phyloP scores from a whole-genome alignment of 805 yeast species.

The Ogataea haglerorum region DNA sequence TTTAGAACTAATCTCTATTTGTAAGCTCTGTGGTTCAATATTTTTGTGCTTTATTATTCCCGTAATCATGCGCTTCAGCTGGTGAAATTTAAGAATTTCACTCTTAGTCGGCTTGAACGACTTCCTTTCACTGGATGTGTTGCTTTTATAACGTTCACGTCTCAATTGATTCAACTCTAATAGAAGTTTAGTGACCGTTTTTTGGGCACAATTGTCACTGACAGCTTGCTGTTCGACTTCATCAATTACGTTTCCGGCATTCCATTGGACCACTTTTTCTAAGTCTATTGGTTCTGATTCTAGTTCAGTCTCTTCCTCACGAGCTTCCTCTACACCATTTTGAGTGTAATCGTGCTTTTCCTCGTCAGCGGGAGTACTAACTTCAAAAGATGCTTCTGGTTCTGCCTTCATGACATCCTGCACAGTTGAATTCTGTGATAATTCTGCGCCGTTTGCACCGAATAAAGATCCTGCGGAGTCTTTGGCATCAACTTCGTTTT shows the following conservation, averaged over 20 bases:
- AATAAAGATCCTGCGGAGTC: no score
- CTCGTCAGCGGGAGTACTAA: constrained; percentile 1
- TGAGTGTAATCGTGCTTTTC: constrained; percentile 2
- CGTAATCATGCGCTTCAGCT: constrained; percentile 43
- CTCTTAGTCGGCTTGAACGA: constrained; percentile 38
- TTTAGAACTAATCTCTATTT: constrained; percentile 34
- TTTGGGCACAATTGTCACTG: constrained; percentile 24
- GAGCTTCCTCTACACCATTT: constrained; percentile 1
- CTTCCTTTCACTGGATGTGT: constrained; percentile 1
- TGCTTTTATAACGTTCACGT: constrained; percentile 35
- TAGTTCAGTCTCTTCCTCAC: constrained; percentile 7
- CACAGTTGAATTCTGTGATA: no score
- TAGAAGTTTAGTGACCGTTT: constrained; percentile 43
- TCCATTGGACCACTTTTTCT: constrained; percentile 28
- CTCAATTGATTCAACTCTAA: constrained; percentile 50
- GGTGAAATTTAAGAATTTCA: constrained; percentile 42
- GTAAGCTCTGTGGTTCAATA: constrained; percentile 33
- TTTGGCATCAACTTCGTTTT: not conserved
- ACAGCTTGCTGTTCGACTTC: constrained; percentile 27
- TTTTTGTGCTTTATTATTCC: constrained; percentile 32
- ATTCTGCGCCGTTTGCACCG: no score
- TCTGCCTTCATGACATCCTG: not conserved
- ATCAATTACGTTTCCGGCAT: constrained; percentile 23
- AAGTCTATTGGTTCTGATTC: constrained; percentile 25
- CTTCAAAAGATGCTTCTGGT: constrained; percentile 1